Conservation (phyloP, 2,329 filamentous ascomycete genomes). For the Aspergillus pseudonomiae region DNA sequence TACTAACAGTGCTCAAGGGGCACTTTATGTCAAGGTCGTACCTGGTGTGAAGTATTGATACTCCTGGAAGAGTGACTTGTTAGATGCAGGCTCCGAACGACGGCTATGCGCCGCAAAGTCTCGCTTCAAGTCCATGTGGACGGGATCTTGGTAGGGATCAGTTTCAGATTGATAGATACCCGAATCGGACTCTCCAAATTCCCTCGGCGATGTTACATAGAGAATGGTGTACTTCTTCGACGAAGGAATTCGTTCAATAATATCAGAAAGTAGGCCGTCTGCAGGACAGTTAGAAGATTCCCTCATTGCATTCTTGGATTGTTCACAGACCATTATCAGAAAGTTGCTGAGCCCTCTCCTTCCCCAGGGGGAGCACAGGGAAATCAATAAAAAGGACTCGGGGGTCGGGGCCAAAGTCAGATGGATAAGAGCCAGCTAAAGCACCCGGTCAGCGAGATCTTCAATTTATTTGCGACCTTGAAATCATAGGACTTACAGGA, state of each 20-base stretch:
- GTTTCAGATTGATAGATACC: constrained; percentile 65
- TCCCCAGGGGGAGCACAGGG: constrained; percentile 41
- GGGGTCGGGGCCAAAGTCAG: constrained; percentile 40
- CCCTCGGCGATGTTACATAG: constrained; percentile 67
- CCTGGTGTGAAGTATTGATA: constrained; percentile 94
- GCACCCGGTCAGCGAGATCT: constrained; percentile 19
- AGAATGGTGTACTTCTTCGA: constrained; percentile 71
- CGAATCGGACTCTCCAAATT: constrained; percentile 33
- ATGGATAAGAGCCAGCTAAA: constrained; percentile 44
- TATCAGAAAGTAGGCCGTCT: constrained; percentile 52
- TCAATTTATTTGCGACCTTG: constrained; percentile 6
- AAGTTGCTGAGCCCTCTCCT: constrained; percentile 44
- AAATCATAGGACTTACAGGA: constrained; percentile 37
- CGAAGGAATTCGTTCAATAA: constrained; percentile 51
- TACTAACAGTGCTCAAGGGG: background rate
- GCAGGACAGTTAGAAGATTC: background rate
- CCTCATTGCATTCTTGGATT: background rate
- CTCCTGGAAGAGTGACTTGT: constrained; percentile 70
- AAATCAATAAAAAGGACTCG: constrained; percentile 52
- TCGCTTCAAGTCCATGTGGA: constrained; percentile 77
- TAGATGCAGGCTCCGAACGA: constrained; percentile 43
- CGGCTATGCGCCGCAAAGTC: constrained; percentile 45
- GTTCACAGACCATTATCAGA: constrained; percentile 45
- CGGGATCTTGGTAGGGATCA: constrained; percentile 54
- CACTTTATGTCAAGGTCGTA: constrained; percentile 45